Evolutionary conservation across 1,284 basidiomycete genomes (phyloP).

Genomic region (Cerrena zonata): DNA sequence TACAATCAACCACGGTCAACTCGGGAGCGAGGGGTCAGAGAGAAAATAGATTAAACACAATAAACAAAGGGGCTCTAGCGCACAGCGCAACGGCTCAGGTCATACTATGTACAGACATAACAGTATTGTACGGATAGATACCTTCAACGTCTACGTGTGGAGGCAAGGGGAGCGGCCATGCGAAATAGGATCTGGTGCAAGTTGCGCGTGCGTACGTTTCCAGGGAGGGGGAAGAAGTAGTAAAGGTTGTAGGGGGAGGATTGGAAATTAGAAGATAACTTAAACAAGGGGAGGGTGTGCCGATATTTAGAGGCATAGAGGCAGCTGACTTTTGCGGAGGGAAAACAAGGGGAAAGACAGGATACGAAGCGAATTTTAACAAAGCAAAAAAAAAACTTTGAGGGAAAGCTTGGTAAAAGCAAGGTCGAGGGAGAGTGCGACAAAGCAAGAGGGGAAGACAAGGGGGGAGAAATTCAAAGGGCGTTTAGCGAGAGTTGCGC

Average conservation of each 20-base stretch:
- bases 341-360: neutral
- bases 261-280: constrained; percentile 1
- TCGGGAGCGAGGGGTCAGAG: no score
- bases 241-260: neutral
- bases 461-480: constrained; percentile 6
- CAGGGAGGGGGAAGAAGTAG: neutral
- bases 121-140: neutral
- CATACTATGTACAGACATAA: neutral
- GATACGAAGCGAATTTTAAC: neutral
- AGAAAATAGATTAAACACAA: neutral
- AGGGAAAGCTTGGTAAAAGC: constrained; percentile 5
- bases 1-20: no score
- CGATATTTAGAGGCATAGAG: no score
- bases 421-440: constrained; percentile 9
- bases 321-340: neutral
- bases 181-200: neutral
- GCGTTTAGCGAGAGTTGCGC: constrained; percentile 8
- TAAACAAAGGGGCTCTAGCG: neutral
- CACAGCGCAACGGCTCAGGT: neutral
- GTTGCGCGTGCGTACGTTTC: neutral
- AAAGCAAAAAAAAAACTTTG: constrained; percentile 1
- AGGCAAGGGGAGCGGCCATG: constrained; percentile 4
- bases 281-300: constrained; percentile 3
- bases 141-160: neutral
- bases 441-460: constrained; percentile 6